Evolutionary conservation across 2,329 filamentous ascomycete genomes (phyloP), one percentile per base, ranked within the genome.

Genomic region (Arthrinium puccinioides): DNA sequence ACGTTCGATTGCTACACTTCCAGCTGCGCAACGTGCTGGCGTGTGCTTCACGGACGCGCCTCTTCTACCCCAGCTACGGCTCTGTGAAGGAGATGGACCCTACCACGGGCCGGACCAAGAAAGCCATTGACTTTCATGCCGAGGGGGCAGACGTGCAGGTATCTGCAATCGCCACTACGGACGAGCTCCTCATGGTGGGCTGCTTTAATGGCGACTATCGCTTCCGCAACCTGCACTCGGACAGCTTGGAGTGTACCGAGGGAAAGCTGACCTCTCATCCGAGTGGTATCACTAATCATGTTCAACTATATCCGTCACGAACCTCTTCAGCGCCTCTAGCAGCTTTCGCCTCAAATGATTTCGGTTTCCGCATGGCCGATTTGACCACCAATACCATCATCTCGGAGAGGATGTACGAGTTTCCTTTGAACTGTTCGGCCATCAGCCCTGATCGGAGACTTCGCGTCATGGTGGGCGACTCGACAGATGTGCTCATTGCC

Each of bases 391-490:
- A 83, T 43, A 72, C 64, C 18, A 76, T 84, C 43, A 62, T 76
- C 5, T 64, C 69, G 25, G 62, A 72, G 21, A 61, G 56, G 31
- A 55, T 48, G 38, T 87, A 82, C 53, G 58, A 69, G 0, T 72
- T 74, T 46, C 69, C 83, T 3, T 67, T 87, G 42, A 90, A 90
- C 58, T 87, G 82, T 61, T 76, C 82, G 1, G 79, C 82, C 2
- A 69, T 84, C 2, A 86, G 82, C 1, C 79, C 84, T 1, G 80
- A 88, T 52, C 70, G 76, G 38, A 76, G 84, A 4, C 65, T 89
- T 47, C 79, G 85, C 33, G 76, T 80, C 13, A 70, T 88, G 44
- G 84, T 87, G 0, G 84, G 85, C 32, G 86, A 90, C 50, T 67
- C 70, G 41, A 62, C 67, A 39, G 69, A 82, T 26, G 76, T 82